These are phyloP conservation scores for Xylaria grammica DNA, from an alignment of 495 filamentous ascomycete species.

Conservation along the genomic window DNA sequence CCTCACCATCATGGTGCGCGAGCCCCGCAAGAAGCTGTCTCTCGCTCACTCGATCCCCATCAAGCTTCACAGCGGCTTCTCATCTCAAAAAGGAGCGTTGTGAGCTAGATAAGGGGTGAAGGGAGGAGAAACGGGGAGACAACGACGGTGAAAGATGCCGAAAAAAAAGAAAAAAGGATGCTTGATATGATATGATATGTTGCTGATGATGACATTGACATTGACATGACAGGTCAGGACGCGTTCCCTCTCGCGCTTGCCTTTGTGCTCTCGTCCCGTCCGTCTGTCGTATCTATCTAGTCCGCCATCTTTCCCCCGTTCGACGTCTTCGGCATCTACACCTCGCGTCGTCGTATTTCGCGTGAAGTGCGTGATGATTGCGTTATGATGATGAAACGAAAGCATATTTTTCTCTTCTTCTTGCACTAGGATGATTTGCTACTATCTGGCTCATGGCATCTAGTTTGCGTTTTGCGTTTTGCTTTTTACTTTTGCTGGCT, in stretches of 20 bases:
- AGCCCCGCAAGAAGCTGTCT: constrained; percentile 54
- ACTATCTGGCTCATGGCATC: neutral
- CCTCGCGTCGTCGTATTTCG: neutral
- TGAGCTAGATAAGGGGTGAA: constrained; percentile 6
- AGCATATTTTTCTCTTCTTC: neutral
- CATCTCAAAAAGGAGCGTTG: constrained; percentile 17
- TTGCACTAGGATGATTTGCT: neutral
- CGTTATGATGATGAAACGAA: constrained; percentile 3
- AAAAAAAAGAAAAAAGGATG: constrained; percentile 22
- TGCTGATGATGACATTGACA: constrained; percentile 25
- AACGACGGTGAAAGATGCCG: neutral
- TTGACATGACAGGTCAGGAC: constrained; percentile 20
- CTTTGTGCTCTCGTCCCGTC: neutral
- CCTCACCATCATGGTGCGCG: constrained; percentile 78
- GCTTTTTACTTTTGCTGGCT: constrained; percentile 12
- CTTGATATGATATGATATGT: constrained; percentile 23
- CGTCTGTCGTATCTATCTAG: neutral
- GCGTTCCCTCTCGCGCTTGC: neutral
- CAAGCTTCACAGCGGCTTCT: constrained; percentile 39
- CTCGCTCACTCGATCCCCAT: constrained; percentile 39
- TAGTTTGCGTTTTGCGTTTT: neutral
- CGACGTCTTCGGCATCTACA: neutral
- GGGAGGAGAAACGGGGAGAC: neutral
- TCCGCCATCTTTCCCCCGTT: neutral
- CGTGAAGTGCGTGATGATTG: neutral